Evolutionary conservation across 2,329 filamentous ascomycete genomes (phyloP), one percentile per base, ranked within the genome.

Genomic region (Fusarium anthophilum): DNA sequence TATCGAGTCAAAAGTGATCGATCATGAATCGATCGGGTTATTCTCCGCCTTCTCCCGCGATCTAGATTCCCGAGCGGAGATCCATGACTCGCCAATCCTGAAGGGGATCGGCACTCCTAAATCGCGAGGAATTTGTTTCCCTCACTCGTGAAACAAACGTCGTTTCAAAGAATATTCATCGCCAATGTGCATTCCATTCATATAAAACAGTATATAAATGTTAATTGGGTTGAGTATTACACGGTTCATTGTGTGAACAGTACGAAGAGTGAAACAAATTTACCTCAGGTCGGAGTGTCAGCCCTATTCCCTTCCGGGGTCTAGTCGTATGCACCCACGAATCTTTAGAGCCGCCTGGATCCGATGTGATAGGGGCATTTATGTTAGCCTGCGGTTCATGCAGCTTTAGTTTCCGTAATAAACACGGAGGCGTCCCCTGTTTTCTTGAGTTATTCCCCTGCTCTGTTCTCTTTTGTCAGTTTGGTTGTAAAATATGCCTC

Each of bases 141-240:
- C 20, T 9, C 14, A 56, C 17, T 43, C 20, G 12, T 32, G 28
- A 43, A 28, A 32, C 53, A 24, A 20, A 8, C 0, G 0, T 15
- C 0, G 26, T 20, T 56, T 15, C 22, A 15, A 7, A n/a, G n/a
- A n/a, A n/a, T n/a, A n/a, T n/a, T n/a, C n/a, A n/a, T n/a, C n/a
- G n/a, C n/a, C n/a, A n/a, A n/a, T n/a, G n/a, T n/a, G n/a, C n/a
- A n/a, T n/a, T n/a, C n/a, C n/a, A n/a, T n/a, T n/a, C n/a, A n/a
- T n/a, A n/a, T n/a, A n/a, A n/a, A n/a, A n/a, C n/a, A n/a, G n/a
- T n/a, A n/a, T n/a, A n/a, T n/a, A 28, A 17, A 5, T 22, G 6
- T 11, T 8, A 1, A 5, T 3, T 0, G 0, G 4, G 3, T 48
- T 15, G 1, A 8, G 45, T 1, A 6, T 4, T 30, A 24, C 43